Evolutionary conservation across 1,139 yeast species (phyloP).

Genomic region (Pichia sp.): DNA sequence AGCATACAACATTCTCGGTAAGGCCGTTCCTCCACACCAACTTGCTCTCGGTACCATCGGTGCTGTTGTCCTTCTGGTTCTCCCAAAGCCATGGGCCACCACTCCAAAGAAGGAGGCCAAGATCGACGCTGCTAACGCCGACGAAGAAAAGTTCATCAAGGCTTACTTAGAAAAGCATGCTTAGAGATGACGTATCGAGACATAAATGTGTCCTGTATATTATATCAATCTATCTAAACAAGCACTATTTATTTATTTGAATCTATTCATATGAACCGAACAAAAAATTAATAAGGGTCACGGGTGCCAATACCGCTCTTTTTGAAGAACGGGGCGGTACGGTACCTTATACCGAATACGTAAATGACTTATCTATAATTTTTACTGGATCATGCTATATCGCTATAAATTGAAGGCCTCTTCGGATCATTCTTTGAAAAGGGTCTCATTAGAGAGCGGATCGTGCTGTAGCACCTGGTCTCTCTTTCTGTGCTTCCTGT

Average conservation of each 20-base stretch:
- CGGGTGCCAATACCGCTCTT: too few relatives aligned
- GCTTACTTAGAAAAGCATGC: slow-evolving; percentile 32
- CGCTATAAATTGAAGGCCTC: background rate
- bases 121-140: slow-evolving; percentile 74
- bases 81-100: slow-evolving; percentile 71
- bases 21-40: slow-evolving; percentile 67
- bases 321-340: too few relatives aligned
- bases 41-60: slow-evolving; percentile 69
- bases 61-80: slow-evolving; percentile 50
- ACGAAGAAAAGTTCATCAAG: slow-evolving; percentile 78
- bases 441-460: slow-evolving; percentile 76
- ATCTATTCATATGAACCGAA: background rate
- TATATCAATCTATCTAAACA: background rate
- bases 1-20: slow-evolving; percentile 74
- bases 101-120: slow-evolving; percentile 47
- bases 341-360: too few relatives aligned
- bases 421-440: slow-evolving; percentile 49
- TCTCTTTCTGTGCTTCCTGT: slow-evolving; percentile 70
- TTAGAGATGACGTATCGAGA: background rate
- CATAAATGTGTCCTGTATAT: background rate
- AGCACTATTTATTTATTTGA: slow-evolving; percentile 1
- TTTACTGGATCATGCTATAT: too few relatives aligned
- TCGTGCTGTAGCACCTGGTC: slow-evolving; percentile 72
- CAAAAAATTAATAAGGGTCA: too few relatives aligned
- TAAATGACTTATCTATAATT: too few relatives aligned